These are phyloP conservation scores for Exophiala bonariae DNA, from an alignment of 2,329 filamentous ascomycete species.

Conservation along the genomic window DNA sequence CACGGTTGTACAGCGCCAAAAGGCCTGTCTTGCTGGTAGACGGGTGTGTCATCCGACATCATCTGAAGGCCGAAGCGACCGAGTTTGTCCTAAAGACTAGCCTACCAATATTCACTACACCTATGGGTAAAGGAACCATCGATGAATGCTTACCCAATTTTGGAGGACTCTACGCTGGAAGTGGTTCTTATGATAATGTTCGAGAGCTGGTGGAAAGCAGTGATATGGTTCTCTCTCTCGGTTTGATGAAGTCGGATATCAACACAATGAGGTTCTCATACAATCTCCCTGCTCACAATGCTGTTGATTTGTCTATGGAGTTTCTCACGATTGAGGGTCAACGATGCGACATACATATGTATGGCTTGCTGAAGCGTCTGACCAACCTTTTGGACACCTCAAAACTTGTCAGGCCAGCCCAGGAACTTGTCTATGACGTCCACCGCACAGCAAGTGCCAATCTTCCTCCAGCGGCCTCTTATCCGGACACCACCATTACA, in stretches of 20 bases:
- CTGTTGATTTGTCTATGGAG: too few species aligned
- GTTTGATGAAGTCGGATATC: too few species aligned
- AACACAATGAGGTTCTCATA: too few species aligned
- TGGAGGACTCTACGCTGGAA: slow-evolving; percentile 82
- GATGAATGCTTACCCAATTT: slow-evolving; percentile 75
- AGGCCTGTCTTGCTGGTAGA: slow-evolving; percentile 78
- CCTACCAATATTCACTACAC: slow-evolving; percentile 80
- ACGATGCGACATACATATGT: too few species aligned
- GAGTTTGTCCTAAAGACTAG: slow-evolving; percentile 70
- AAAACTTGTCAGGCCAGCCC: slow-evolving; percentile 30
- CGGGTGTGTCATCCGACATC: slow-evolving; percentile 75
- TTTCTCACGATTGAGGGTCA: too few species aligned
- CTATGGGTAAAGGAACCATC: slow-evolving; percentile 84
- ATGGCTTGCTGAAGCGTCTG: slow-evolving; percentile 72
- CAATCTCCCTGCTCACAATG: too few species aligned
- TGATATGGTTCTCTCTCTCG: too few species aligned
- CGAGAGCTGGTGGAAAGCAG: slow-evolving; percentile 45
- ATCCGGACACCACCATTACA: too few species aligned
- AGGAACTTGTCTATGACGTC: slow-evolving; percentile 41
- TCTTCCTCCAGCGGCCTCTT: too few species aligned
- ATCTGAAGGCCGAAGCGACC: slow-evolving; percentile 73
- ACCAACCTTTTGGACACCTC: slow-evolving; percentile 55
- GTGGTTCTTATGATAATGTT: slow-evolving; percentile 67
- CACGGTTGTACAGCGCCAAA: slow-evolving; percentile 70
- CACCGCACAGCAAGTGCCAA: slow-evolving; percentile 50